Evolutionary conservation across 257 asterid species (phyloP).

Genomic region (Schizonepeta tenuifolia): DNA sequence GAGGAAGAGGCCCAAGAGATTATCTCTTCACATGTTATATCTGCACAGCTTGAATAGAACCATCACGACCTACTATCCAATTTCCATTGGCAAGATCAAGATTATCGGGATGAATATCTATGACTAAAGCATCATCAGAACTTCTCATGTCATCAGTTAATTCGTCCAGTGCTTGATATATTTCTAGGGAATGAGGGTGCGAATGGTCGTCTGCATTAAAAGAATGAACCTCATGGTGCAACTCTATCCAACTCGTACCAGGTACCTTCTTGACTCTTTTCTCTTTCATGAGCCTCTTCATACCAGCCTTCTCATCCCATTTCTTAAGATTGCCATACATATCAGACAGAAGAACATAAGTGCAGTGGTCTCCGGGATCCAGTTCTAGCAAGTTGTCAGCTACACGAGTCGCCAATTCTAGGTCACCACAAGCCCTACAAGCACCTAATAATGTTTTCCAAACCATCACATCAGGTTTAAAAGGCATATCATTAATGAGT

Average conservation of each 20-base stretch:
- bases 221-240: conserved; percentile 60
- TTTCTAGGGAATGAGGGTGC: conserved; percentile 55
- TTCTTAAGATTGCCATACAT: conserved; percentile 70
- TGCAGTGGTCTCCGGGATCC: conserved; percentile 86
- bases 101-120: conserved; percentile 26
- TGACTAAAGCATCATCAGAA: conserved; percentile 30
- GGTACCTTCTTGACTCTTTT: conserved; percentile 76
- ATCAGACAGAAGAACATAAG: conserved; percentile 77
- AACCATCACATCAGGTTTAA: conserved; percentile 72
- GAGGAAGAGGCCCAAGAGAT: neutral
- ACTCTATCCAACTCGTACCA: conserved; percentile 95
- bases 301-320: conserved; percentile 78
- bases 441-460: conserved; percentile 82
- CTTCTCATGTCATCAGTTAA: conserved; percentile 49
- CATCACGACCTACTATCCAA: conserved; percentile 32
- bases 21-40: conserved; percentile 17
- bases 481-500: conserved; percentile 72
- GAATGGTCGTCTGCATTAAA: conserved; percentile 77
- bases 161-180: conserved; percentile 49
- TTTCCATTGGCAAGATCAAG: conserved; percentile 35
- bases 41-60: conserved; percentile 26
- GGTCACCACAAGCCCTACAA: conserved; percentile 83
- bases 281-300: conserved; percentile 75
- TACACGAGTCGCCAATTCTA: conserved; percentile 64
- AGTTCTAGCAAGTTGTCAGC: conserved; percentile 60